Conservation (phyloP, 73 alveolate genomes). For the Urostyla sp. region DNA sequence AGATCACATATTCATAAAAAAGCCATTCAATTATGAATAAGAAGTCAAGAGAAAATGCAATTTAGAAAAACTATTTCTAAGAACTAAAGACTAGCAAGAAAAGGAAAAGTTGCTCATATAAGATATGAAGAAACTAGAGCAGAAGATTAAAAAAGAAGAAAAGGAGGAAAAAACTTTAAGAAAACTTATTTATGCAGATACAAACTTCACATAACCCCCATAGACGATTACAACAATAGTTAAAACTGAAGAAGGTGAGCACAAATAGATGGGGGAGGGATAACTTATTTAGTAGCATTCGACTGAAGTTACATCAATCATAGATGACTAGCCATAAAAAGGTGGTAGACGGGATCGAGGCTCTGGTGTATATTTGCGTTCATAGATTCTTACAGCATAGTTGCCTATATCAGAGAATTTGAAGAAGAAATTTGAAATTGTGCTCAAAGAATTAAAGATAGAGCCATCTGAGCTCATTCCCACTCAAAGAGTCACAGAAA, state of each 20-base stretch:
- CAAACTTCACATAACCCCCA: constrained; percentile 27
- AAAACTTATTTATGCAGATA: constrained; percentile 69
- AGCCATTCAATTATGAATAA: constrained; percentile 90
- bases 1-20: constrained; percentile 85
- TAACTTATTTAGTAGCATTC: not conserved
- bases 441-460: constrained; percentile 80
- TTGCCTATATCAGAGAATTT: constrained; percentile 82
- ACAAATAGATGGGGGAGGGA: no score
- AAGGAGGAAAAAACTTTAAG: constrained; percentile 84
- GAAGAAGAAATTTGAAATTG: constrained; percentile 83
- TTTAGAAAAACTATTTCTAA: constrained; percentile 83
- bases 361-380: constrained; percentile 85
- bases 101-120: constrained; percentile 73
- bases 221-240: not conserved
- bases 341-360: constrained; percentile 80
- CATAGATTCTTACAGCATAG: constrained; percentile 78
- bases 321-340: constrained; percentile 61
- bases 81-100: constrained; percentile 76
- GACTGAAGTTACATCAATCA: constrained; percentile 50
- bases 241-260: not conserved
- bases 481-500: constrained; percentile 80
- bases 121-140: constrained; percentile 79
- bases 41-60: constrained; percentile 90
- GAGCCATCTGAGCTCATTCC: constrained; percentile 85
- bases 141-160: constrained; percentile 88